A percentile compares a stretch with the other conserved stretches of the same genome.
These are phyloP conservation scores for Diutina siamensis DNA, from an alignment of 1,139 yeast genomes.

Conservation along the genomic window DNA sequence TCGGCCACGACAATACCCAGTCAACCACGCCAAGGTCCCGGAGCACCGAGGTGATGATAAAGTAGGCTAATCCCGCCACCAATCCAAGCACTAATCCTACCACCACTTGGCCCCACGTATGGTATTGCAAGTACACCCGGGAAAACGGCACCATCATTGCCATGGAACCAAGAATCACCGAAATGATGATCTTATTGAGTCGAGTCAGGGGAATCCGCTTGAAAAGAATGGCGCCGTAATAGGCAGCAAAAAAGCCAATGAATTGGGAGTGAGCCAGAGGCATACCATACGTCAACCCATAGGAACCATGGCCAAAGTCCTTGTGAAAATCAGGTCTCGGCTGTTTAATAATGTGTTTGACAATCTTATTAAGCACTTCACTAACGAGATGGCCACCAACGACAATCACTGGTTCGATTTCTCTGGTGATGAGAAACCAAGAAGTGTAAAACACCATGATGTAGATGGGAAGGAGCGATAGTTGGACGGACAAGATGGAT, in stretches of 20 bases:
- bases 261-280: slow-evolving; percentile 96
- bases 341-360: slow-evolving; percentile 54
- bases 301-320: slow-evolving; percentile 31
- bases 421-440: slow-evolving; percentile 74
- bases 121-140: slow-evolving; percentile 71
- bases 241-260: slow-evolving; percentile 75
- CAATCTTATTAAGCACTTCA: slow-evolving; percentile 58
- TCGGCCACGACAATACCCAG: slow-evolving; percentile 41
- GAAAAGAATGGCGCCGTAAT: slow-evolving; percentile 35
- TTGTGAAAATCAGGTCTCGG: slow-evolving; percentile 63
- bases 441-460: slow-evolving; percentile 71
- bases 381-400: slow-evolving; percentile 80
- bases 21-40: slow-evolving; percentile 54
- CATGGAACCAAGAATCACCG: slow-evolving; percentile 12
- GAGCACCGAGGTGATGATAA: slow-evolving; percentile 35
- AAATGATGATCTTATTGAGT: slow-evolving; percentile 16
- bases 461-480: slow-evolving; percentile 76
- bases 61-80: slow-evolving; percentile 48
- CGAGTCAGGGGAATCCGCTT: slow-evolving; percentile 15
- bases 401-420: slow-evolving; percentile 71
- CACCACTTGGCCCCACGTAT: slow-evolving; percentile 57
- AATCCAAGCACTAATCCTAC: slow-evolving; percentile 64
- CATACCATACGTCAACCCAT: slow-evolving; percentile 75
- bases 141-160: slow-evolving; percentile 47
- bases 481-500: slow-evolving; percentile 54